Conservation (phyloP, 2,329 filamentous ascomycete species). For the Botrytis medusae region DNA sequence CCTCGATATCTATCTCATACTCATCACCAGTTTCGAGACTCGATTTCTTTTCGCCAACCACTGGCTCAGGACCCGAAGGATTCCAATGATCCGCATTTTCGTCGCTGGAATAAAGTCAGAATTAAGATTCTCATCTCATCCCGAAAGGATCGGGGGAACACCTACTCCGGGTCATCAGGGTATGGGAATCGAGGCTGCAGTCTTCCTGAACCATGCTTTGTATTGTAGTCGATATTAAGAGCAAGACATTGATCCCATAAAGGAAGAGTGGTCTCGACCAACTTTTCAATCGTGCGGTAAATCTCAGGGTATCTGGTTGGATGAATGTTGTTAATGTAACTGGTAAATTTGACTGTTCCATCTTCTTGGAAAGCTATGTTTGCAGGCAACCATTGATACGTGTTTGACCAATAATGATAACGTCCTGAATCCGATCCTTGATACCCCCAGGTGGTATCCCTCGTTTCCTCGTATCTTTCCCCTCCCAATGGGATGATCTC, state of each 20-base stretch:
- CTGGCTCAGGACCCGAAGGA: conserved; percentile 25
- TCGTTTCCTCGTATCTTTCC: too few species aligned
- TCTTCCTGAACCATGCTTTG: neutral
- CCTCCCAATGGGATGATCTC: neutral
- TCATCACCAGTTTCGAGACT: conserved; percentile 17
- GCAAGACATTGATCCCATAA: conserved; percentile 40
- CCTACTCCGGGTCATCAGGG: neutral
- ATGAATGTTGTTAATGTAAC: conserved; percentile 50
- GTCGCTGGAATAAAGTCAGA: conserved; percentile 28
- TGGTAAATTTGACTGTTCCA: conserved; percentile 36
- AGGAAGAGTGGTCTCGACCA: conserved; percentile 40
- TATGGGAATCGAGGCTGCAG: neutral
- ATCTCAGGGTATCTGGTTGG: conserved; percentile 40
- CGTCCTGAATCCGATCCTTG: too few species aligned
- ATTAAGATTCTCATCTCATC: neutral
- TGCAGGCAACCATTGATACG: conserved; percentile 10
- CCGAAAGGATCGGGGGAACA: conserved; percentile 20
- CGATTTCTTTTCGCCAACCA: neutral
- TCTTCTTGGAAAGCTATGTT: conserved; percentile 11
- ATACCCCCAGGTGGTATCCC: neutral
- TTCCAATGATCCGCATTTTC: neutral
- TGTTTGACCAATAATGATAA: neutral
- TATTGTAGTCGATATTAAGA: neutral
- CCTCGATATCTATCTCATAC: conserved; percentile 18
- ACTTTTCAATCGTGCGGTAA: conserved; percentile 43